phyloP scores from a whole-genome alignment of 2,329 filamentous ascomycete species.

The Boeremia lycopersici region DNA sequence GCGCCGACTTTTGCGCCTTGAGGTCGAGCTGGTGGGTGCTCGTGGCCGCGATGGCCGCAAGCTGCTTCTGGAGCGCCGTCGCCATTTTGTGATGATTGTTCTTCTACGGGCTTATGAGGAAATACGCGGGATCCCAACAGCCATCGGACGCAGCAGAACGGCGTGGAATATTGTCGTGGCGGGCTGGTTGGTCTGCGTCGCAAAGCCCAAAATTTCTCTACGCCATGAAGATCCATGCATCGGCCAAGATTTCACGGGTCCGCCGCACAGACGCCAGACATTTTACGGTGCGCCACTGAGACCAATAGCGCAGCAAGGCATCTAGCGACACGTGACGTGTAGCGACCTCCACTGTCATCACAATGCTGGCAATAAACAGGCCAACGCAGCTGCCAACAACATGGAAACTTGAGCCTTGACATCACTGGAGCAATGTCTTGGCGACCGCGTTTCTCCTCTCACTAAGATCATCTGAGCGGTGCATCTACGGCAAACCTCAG shows the following conservation, averaged over 20 bases:
- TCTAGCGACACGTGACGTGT: neutral
- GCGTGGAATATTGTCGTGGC: conserved; percentile 28
- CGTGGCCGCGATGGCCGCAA: conserved; percentile 88
- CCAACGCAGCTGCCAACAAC: neutral
- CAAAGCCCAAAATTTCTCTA: conserved; percentile 27
- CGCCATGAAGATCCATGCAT: conserved; percentile 3
- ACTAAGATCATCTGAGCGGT: neutral
- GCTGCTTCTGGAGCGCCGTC: conserved; percentile 87
- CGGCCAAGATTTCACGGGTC: conserved; percentile 2
- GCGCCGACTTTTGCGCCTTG: conserved; percentile 88
- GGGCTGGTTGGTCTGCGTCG: conserved; percentile 15
- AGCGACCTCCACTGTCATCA: neutral
- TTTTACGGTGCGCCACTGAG: conserved; percentile 5
- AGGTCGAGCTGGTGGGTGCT: conserved; percentile 90
- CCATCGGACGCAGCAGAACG: conserved; percentile 34
- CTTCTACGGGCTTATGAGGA: neutral
- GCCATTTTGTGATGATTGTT: conserved; percentile 59
- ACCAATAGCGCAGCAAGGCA: neutral
- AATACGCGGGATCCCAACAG: conserved; percentile 13
- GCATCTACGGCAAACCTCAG: neutral
- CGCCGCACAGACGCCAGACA: neutral
- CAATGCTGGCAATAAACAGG: neutral
- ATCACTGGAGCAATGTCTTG: neutral
- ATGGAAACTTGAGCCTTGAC: neutral
- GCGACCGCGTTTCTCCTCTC: too few species aligned